Evolutionary conservation across 305 asterid species (phyloP), one percentile per base, ranked within the genome.

Genomic region (Withania somnifera): DNA sequence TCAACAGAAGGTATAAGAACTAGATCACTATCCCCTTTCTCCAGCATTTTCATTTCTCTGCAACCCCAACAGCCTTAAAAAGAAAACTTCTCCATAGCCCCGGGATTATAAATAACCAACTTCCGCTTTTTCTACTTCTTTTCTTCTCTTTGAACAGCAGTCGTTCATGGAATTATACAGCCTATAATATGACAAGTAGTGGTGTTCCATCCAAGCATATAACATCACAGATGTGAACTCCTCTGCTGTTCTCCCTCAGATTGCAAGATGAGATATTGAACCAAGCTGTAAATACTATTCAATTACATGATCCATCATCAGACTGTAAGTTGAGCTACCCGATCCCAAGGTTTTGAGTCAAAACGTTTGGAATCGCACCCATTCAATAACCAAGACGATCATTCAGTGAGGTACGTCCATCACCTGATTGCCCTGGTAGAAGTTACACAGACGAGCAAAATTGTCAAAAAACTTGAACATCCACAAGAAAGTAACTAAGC

Each of bases 361-460:
- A 26, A n/a, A 17, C 78, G 50, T 67, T 67, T 26, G 19, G 20
- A 19, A 45, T 71, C 28, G 64, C 45, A 10, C 5, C 63, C 80
- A 51, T 50, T 89, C 69, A 95, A 88, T 94, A 96, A 54, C 98
- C 99, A 81, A 89, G 87, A 34, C 94, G 98, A 81, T 96, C 99
- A 82, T 96, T 96, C 84, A 96, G 84, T 1, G 98, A 90, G 38
- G 98, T 96, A 17, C 99, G 94, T 32, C 98, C 98, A 80, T 96
- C 99, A 17, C 99, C 98, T 1, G 98, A 94, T 89, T 95, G 99
- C 58, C 98, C 98, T 95, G 91, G 58, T 79, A 67, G 19, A 87
- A 87, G 42, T 19, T 80, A 54, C 6, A 22, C 28, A 77, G 51
- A 52, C 50, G 85, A 80, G 79, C 24, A 50, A 75, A 79, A 64